Evolutionary conservation across 768 basidiomycete species (phyloP).

Genomic region (Filobasidium wieringae): DNA sequence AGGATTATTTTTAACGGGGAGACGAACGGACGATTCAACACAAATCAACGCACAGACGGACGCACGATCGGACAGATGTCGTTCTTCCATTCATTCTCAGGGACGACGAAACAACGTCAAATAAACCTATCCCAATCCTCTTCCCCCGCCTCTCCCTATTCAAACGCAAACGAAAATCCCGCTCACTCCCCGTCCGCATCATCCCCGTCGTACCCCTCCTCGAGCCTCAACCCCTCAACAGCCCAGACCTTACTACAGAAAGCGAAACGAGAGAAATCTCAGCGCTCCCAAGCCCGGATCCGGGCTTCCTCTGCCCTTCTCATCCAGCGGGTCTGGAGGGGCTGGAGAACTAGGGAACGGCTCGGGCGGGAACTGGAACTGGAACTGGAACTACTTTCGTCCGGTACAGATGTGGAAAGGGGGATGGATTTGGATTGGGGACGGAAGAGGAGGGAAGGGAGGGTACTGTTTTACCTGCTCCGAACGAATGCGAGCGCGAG

Average conservation of each 20-base stretch:
- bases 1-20: too few relatives aligned
- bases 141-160: conserved; percentile 23
- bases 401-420: background rate
- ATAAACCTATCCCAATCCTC: conserved; percentile 33
- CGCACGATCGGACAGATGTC: too few relatives aligned
- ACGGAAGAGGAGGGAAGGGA: conserved; percentile 12
- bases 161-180: conserved; percentile 22
- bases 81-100: conserved; percentile 12
- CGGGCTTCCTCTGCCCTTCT: conserved; percentile 18
- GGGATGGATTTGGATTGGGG: conserved; percentile 5
- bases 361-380: conserved; percentile 13
- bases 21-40: too few relatives aligned
- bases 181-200: too few relatives aligned
- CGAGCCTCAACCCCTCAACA: too few relatives aligned
- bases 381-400: conserved; percentile 2
- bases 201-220: too few relatives aligned
- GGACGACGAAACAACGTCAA: background rate
- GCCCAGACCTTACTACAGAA: too few relatives aligned
- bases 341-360: conserved; percentile 11
- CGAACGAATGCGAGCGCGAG: background rate
- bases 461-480: conserved; percentile 13
- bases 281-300: conserved; percentile 9
- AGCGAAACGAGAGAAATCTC: conserved; percentile 27
- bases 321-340: conserved; percentile 33
- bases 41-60: too few relatives aligned